These are phyloP conservation scores for Tillandsia fasciculata DNA, from an alignment of 176 grass and related monocot genomes.

Conservation along the genomic window DNA sequence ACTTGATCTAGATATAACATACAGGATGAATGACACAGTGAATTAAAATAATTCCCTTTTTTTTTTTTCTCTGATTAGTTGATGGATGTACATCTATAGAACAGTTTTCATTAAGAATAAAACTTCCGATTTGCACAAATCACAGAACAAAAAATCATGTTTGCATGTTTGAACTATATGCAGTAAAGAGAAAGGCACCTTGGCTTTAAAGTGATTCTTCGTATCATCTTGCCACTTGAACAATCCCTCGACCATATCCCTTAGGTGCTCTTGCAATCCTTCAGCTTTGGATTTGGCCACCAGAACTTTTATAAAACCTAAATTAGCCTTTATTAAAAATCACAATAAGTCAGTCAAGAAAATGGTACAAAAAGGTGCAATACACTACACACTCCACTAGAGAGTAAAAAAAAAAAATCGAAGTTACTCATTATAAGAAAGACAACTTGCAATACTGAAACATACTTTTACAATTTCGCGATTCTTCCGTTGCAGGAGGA, in stretches of 20 bases:
- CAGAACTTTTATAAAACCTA: constrained; percentile 88
- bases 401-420: background rate
- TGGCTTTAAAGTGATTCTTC: constrained; percentile 83
- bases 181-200: constrained; percentile 34
- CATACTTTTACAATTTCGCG: constrained; percentile 82
- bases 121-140: no score
- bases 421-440: background rate
- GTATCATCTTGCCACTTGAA: constrained; percentile 66
- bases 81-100: no score
- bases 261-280: constrained; percentile 61
- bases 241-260: constrained; percentile 58
- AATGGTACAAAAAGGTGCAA: background rate
- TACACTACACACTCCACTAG: background rate
- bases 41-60: background rate
- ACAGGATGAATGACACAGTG: background rate
- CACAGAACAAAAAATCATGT: no score
- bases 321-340: constrained; percentile 53
- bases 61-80: background rate
- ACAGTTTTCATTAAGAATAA: no score
- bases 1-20: constrained; percentile 54
- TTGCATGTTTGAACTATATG: no score
- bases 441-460: background rate
- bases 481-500: constrained; percentile 86
- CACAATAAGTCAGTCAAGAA: constrained; percentile 10
- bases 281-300: constrained; percentile 85